phyloP scores from a whole-genome alignment of 257 asterid genomes.

The Solanum raphanifolium region DNA sequence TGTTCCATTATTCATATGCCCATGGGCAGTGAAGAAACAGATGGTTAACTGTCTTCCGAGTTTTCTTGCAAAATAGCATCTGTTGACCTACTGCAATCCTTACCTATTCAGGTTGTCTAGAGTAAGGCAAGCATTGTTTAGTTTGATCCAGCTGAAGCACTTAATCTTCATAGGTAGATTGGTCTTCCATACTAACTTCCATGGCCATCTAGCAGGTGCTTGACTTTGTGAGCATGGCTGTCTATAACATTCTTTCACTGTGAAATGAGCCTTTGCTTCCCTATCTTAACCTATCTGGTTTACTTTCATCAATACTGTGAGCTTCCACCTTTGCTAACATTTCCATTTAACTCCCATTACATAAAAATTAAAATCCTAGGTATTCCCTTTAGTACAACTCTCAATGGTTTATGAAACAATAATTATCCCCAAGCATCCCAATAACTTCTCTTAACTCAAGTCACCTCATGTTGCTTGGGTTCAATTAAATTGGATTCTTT shows the following conservation, averaged over 20 bases:
- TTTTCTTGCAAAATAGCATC: neutral
- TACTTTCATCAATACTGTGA: no score
- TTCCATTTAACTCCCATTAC: no score
- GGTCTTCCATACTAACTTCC: neutral
- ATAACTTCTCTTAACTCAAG: neutral
- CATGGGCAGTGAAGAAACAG: neutral
- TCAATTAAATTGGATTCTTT: neutral
- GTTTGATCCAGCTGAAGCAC: neutral
- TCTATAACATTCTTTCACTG: no score
- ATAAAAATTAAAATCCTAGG: neutral
- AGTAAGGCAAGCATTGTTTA: no score
- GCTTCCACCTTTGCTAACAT: no score
- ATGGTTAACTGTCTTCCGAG: neutral
- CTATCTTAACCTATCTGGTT: no score
- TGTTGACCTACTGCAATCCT: neutral
- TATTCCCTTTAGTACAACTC: neutral
- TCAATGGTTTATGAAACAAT: neutral
- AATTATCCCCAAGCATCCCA: neutral
- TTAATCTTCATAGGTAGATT: neutral
- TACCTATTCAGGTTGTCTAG: no score
- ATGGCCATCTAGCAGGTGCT: neutral
- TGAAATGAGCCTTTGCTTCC: no score
- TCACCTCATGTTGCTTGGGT: neutral
- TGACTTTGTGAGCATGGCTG: neutral
- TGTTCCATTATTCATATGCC: neutral